phyloP scores from a whole-genome alignment of 2,329 filamentous ascomycete genomes.

The Gnomoniopsis smithogilvyi region DNA sequence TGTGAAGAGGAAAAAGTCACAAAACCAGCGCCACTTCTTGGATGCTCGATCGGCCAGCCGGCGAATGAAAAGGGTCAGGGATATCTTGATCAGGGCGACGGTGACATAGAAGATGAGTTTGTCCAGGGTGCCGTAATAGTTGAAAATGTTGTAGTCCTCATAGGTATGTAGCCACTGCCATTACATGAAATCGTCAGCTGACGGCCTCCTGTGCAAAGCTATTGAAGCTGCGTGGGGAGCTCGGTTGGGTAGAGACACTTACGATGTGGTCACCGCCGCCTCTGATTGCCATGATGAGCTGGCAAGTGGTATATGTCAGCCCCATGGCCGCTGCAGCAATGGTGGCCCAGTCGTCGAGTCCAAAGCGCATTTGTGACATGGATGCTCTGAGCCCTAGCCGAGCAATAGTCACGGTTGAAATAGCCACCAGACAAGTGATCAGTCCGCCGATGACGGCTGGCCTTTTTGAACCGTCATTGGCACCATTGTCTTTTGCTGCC shows the following conservation, averaged over 20 bases:
- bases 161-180: slow-evolving; percentile 30
- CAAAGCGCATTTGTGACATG: slow-evolving; percentile 25
- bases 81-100: slow-evolving; percentile 33
- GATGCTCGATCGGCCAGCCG: slow-evolving; percentile 30
- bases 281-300: neutral
- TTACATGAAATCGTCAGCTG: neutral
- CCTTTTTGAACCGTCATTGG: slow-evolving; percentile 24
- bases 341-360: slow-evolving; percentile 31
- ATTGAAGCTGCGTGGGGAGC: slow-evolving; percentile 16
- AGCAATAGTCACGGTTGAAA: slow-evolving; percentile 25
- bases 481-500: slow-evolving; percentile 19
- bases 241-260: neutral
- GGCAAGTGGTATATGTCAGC: slow-evolving; percentile 8
- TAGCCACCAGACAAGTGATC: slow-evolving; percentile 26
- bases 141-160: slow-evolving; percentile 25
- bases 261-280: slow-evolving; percentile 4
- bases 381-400: slow-evolving; percentile 26
- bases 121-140: slow-evolving; percentile 22
- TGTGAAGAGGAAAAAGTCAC: slow-evolving; percentile 29
- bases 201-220: slow-evolving; percentile 22
- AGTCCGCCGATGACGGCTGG: slow-evolving; percentile 27
- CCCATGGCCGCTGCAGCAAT: slow-evolving; percentile 25
- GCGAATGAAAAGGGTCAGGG: slow-evolving; percentile 34
- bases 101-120: slow-evolving; percentile 27
- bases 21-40: slow-evolving; percentile 26